These are phyloP conservation scores for Arabis hirsuta DNA, from an alignment of 345 rosid species.

Conservation along the genomic window DNA sequence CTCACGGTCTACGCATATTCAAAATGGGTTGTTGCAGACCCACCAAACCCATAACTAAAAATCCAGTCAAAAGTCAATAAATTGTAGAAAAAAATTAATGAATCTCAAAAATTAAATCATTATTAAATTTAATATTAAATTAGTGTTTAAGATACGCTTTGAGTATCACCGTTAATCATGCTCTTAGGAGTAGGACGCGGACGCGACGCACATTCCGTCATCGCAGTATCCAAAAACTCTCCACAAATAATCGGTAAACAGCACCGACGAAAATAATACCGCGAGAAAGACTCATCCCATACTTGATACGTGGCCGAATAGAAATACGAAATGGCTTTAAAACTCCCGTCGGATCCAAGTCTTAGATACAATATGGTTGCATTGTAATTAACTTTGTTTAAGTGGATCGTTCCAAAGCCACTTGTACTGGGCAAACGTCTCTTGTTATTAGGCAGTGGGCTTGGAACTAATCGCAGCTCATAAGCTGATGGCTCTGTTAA, in stretches of 20 bases:
- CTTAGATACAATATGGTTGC: constrained; percentile 45
- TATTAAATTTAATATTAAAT: too few species aligned
- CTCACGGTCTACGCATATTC: constrained; percentile 51
- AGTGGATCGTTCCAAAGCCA: background rate
- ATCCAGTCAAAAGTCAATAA: constrained; percentile 21
- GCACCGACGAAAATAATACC: constrained; percentile 14
- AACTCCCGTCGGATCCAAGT: constrained; percentile 52
- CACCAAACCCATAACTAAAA: background rate
- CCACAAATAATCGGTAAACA: constrained; percentile 17
- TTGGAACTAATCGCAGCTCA: constrained; percentile 17
- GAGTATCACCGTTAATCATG: too few species aligned
- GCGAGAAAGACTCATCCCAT: constrained; percentile 44
- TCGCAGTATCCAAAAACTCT: too few species aligned
- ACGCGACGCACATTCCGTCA: too few species aligned
- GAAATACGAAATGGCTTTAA: constrained; percentile 45
- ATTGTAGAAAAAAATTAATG: too few species aligned
- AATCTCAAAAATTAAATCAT: too few species aligned
- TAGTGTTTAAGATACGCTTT: too few species aligned
- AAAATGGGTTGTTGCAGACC: constrained; percentile 48
- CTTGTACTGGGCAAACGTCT: background rate
- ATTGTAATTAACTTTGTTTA: constrained; percentile 48
- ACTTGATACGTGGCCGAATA: constrained; percentile 28
- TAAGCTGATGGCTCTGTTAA: constrained; percentile 9
- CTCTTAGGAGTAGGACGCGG: too few species aligned
- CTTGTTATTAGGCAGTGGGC: background rate